Evolutionary conservation across 2,329 filamentous ascomycete genomes (phyloP).

Genomic region (Lecanosticta acicola): DNA sequence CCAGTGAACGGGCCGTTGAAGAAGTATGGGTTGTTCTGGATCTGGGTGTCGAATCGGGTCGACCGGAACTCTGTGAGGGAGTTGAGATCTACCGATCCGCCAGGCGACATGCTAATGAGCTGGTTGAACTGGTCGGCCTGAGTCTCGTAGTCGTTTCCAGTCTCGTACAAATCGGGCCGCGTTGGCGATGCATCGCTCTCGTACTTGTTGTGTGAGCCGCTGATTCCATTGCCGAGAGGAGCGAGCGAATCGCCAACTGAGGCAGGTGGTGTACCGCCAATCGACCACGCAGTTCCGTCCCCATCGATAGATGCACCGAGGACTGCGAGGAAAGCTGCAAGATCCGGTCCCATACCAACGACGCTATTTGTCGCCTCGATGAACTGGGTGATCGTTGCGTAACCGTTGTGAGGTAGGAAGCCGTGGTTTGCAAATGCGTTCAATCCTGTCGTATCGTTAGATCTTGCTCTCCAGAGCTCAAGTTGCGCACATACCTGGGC

Average conservation of each 20-base stretch:
- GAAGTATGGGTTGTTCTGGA: constrained; percentile 33
- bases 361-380: constrained; percentile 25
- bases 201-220: constrained; percentile 33
- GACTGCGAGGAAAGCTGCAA: constrained; percentile 22
- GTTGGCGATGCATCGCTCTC: constrained; percentile 33
- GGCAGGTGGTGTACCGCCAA: constrained; percentile 15
- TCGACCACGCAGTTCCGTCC: constrained; percentile 13
- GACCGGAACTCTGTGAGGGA: constrained; percentile 14
- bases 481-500: constrained; percentile 26
- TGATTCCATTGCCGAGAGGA: constrained; percentile 15
- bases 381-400: constrained; percentile 28
- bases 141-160: constrained; percentile 26
- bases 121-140: constrained; percentile 25
- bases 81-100: constrained; percentile 18
- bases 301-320: constrained; percentile 16
- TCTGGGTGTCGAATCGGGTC: constrained; percentile 17
- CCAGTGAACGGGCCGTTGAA: constrained; percentile 30
- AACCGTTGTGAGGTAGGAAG: constrained; percentile 27
- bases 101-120: constrained; percentile 23
- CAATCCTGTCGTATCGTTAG: constrained; percentile 12
- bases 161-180: constrained; percentile 31
- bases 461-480: not conserved
- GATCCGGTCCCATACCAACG: constrained; percentile 32
- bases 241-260: constrained; percentile 8
- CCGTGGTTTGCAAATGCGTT: constrained; percentile 22